Evolutionary conservation across 805 yeast species (phyloP).

Genomic region (Blastobotrys attinorum): DNA sequence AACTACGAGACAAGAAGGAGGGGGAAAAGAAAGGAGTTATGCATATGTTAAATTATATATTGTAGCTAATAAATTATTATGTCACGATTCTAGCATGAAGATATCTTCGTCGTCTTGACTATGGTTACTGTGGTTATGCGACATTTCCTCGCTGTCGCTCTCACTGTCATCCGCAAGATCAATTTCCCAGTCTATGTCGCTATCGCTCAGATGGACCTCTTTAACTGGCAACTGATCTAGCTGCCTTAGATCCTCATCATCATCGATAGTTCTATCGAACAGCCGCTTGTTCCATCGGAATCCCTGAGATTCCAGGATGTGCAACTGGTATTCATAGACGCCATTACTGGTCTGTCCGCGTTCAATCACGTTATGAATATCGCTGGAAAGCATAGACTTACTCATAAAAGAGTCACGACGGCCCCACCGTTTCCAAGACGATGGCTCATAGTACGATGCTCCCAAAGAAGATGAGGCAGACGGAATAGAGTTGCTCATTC

Average conservation of each 20-base stretch:
- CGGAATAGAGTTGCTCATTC: too few species aligned
- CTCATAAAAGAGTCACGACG: conserved; percentile 20
- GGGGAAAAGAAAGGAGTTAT: too few species aligned
- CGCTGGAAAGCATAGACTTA: conserved; percentile 21
- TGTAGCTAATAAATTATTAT: too few species aligned
- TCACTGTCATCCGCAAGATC: too few species aligned
- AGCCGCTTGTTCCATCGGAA: conserved; percentile 26
- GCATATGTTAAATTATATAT: too few species aligned
- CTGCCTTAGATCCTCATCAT: conserved; percentile 5
- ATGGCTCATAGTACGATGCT: too few species aligned
- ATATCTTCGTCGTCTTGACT: conserved; percentile 17
- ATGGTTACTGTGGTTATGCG: too few species aligned
- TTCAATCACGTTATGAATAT: conserved; percentile 18
- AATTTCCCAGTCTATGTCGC: too few species aligned
- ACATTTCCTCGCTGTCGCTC: too few species aligned
- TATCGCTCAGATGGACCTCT: conserved; percentile 18
- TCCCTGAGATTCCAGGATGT: conserved; percentile 23
- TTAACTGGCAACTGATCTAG: conserved; percentile 7
- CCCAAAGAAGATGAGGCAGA: too few species aligned
- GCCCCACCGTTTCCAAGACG: too few species aligned
- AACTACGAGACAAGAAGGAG: too few species aligned
- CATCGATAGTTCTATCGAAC: conserved; percentile 14
- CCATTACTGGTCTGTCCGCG: conserved; percentile 20
- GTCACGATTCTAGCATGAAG: conserved; percentile 5
- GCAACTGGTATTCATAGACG: conserved; percentile 16